phyloP scores from a whole-genome alignment of 352 stramenopile genomes.

The Globisporangium apiculatum region DNA sequence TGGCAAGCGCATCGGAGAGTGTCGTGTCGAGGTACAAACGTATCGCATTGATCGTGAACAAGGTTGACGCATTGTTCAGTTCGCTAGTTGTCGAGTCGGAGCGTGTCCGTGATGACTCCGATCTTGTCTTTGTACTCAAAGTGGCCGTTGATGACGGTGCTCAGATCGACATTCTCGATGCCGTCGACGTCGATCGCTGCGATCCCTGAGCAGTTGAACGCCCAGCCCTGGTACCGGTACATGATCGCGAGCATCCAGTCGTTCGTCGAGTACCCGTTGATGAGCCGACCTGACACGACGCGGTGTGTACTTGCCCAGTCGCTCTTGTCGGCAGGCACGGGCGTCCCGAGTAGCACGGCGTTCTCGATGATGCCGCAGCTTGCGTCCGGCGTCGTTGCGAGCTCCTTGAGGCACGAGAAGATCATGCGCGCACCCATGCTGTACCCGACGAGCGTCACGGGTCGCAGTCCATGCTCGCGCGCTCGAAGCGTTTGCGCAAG shows the following conservation, averaged over 20 bases:
- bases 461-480: slow-evolving; percentile 71
- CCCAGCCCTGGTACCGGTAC: slow-evolving; percentile 85
- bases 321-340: slow-evolving; percentile 45
- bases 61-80: no score
- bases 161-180: slow-evolving; percentile 82
- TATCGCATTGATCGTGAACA: no score
- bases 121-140: slow-evolving; percentile 89
- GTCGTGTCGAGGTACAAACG: no score
- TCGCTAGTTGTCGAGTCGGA: slow-evolving; percentile 43
- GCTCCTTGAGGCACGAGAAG: slow-evolving; percentile 83
- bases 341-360: slow-evolving; percentile 78
- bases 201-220: slow-evolving; percentile 72
- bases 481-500: slow-evolving; percentile 51
- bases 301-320: slow-evolving; percentile 65
- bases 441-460: slow-evolving; percentile 88
- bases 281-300: slow-evolving; percentile 77
- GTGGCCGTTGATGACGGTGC: slow-evolving; percentile 67
- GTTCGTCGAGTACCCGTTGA: slow-evolving; percentile 88
- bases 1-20: no score
- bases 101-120: slow-evolving; percentile 59
- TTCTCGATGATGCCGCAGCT: slow-evolving; percentile 83
- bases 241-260: slow-evolving; percentile 90
- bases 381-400: slow-evolving; percentile 53
- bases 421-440: slow-evolving; percentile 88
- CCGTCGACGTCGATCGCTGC: slow-evolving; percentile 48